A percentile compares a stretch with the other conserved stretches of the same genome.
phyloP scores from a whole-genome alignment of 345 rosid species.

The Sisymbrium irio region DNA sequence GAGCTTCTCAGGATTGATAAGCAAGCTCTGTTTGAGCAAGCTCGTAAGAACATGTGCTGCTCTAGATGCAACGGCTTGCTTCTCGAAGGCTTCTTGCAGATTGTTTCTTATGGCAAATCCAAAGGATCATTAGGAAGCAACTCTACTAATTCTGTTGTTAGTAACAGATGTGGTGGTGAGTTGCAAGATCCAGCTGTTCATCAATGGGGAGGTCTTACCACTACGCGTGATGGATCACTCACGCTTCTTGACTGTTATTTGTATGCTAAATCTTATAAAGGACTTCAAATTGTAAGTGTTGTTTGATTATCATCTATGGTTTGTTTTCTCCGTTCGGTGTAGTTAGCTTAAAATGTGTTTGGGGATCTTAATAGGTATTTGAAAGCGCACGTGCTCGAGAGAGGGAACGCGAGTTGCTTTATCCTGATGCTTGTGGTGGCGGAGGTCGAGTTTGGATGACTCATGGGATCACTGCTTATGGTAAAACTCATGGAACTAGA shows the following conservation, averaged over 20 bases:
- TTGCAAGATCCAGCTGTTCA: constrained; percentile 76
- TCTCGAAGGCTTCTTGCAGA: constrained; percentile 79
- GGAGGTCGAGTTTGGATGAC: constrained; percentile 98
- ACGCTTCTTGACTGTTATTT: constrained; percentile 80
- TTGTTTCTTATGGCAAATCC: constrained; percentile 76
- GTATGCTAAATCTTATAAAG: constrained; percentile 64
- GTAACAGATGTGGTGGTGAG: constrained; percentile 51
- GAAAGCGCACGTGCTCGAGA: constrained; percentile 93
- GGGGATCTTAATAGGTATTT: constrained; percentile 60
- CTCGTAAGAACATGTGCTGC: constrained; percentile 95
- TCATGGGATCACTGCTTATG: constrained; percentile 75
- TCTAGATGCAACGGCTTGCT: constrained; percentile 94
- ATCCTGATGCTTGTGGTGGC: constrained; percentile 99
- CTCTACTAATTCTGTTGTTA: no score
- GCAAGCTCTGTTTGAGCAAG: constrained; percentile 86
- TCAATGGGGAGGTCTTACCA: constrained; percentile 93
- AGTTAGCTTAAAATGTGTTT: constrained; percentile 38
- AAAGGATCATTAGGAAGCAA: no score
- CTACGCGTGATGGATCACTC: constrained; percentile 74
- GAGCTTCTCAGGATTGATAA: constrained; percentile 84
- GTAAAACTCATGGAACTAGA: constrained; percentile 88
- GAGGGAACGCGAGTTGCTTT: constrained; percentile 85
- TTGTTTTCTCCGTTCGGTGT: not conserved
- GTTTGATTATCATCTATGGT: not conserved
- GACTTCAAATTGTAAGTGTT: constrained; percentile 72